Conservation (phyloP, 495 filamentous ascomycete genomes). For the Xylaria venustula region DNA sequence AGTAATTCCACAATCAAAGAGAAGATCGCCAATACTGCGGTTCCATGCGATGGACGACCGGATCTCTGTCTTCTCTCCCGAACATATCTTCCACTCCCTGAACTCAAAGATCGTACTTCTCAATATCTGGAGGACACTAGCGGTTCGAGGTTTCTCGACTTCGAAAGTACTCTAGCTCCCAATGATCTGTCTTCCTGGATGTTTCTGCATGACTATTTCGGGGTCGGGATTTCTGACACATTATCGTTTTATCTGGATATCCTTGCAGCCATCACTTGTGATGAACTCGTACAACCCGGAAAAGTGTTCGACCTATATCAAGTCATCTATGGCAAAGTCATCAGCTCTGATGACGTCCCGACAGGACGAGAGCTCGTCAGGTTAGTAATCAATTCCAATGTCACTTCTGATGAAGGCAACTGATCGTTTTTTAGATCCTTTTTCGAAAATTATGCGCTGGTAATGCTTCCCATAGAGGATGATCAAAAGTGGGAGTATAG, state of each 20-base stretch:
- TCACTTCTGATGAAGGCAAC: background rate
- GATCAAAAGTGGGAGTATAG: background rate
- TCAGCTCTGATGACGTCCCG: background rate
- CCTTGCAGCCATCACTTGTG: background rate
- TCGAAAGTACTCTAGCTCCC: background rate
- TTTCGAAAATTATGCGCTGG: background rate
- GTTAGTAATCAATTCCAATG: background rate
- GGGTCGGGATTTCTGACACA: background rate
- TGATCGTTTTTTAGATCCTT: background rate
- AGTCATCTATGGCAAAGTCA: background rate
- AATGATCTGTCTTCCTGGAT: background rate
- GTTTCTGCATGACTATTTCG: background rate
- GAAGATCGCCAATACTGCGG: background rate
- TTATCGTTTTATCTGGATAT: background rate
- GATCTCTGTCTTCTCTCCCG: background rate
- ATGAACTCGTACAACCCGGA: background rate
- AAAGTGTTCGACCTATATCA: background rate
- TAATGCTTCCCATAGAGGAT: background rate
- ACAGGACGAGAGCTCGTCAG: background rate
- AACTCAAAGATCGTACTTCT: background rate
- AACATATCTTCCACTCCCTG: background rate
- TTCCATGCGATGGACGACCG: background rate
- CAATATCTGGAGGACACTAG: background rate
- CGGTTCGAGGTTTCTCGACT: background rate
- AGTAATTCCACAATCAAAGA: background rate